Base-by-base conservation (phyloP, 2,329 filamentous ascomycete species). In the Beauveria asiatica region DNA sequence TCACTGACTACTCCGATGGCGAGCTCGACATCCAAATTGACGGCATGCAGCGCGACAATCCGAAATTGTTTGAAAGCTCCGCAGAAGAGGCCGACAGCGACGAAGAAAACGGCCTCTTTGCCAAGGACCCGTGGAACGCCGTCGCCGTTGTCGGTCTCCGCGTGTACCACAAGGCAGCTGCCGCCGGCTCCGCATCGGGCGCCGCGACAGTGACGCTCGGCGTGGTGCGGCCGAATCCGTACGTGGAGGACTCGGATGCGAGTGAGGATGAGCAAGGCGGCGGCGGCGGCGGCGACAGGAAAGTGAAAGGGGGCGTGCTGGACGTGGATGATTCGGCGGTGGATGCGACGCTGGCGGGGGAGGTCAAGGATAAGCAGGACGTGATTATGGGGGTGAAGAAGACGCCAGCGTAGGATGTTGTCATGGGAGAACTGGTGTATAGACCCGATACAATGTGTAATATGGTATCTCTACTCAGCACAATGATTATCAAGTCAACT, bases 81-180 rank as follows among this genome's bases (percentile, higher is more conserved):
- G 4, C 17, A 3, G n/a, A 16, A 3, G 54, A 49, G 3, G 13
- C 8, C 5, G 45, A 49, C 21, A 41, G 30, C 42, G 54, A 57
- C 45, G 44, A 49, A 33, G 44, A 57, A n/a, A 60, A 60, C 19
- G 50, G 33, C 16, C 81, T 84, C 60, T 80, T 80, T 53, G 78
- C 82, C 63, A 74, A 76, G 25, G 78, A 83, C 45, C 80, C 83
- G 0, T 87, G 84, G 84, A 86, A 87, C 66, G 84, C 84, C 4
- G 78, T 86, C n/a, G 80, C 76, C 3, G 80, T 85, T 10, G 77
- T 86, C 2, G 83, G 84, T 0, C 70, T 87, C 51, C 78, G 83
- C n/a, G 78, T 87, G 2, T 87, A 85, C 68, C 78, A 80, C 67
- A 82, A 81, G 65, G 0, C 25, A n/a, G 25, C 19, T 4, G 21